These are phyloP conservation scores for Pterocarpus santalinus DNA, from an alignment of 306 rosid genomes.

Conservation along the genomic window DNA sequence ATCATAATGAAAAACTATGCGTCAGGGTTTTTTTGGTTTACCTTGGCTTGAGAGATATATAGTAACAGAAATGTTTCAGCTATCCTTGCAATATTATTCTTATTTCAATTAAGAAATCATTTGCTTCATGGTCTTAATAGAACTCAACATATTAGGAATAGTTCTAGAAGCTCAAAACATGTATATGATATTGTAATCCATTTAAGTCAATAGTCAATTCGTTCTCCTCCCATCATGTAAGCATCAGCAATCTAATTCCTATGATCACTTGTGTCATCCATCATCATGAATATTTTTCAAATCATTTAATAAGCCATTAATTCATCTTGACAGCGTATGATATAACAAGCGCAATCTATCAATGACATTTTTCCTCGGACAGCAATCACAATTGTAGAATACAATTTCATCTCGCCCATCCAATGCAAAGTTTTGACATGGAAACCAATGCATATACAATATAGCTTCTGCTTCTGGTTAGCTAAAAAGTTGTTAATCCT, in stretches of 20 bases:
- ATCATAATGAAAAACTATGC: background rate
- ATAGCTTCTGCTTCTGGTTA: constrained; percentile 1
- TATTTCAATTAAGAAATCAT: background rate
- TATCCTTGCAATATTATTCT: constrained; percentile 3
- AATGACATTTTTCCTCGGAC: constrained; percentile 16
- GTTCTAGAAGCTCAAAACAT: too few relatives aligned
- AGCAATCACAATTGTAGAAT: background rate
- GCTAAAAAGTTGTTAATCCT: background rate
- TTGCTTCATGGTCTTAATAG: background rate
- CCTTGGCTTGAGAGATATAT: constrained; percentile 10
- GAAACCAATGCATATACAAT: constrained; percentile 19
- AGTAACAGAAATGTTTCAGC: background rate
- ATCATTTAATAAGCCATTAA: constrained; percentile 1
- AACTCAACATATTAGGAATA: background rate
- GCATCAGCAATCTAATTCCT: constrained; percentile 1
- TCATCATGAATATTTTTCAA: background rate
- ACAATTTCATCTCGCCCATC: background rate
- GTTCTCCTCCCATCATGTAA: background rate
- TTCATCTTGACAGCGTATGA: constrained; percentile 20
- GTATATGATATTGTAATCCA: background rate
- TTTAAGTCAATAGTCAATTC: constrained; percentile 2
- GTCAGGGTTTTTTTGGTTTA: background rate
- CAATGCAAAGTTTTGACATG: background rate
- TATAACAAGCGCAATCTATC: constrained; percentile 27
- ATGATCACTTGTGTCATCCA: background rate